Conservation (phyloP, 345 rosid genomes). For the Anastatica hierochuntica region DNA sequence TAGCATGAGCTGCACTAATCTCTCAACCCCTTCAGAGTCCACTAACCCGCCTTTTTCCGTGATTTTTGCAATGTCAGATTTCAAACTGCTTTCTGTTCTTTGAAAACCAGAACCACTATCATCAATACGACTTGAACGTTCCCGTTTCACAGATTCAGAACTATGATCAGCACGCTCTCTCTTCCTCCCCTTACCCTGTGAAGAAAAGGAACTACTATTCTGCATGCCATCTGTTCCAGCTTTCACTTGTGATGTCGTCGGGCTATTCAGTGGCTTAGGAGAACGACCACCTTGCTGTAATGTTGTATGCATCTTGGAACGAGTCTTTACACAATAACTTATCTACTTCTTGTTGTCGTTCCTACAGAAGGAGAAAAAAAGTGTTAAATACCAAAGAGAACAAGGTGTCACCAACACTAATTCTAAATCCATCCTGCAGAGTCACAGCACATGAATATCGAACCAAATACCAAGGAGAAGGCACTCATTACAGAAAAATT, state of each 20-base stretch:
- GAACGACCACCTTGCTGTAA: slow-evolving; percentile 71
- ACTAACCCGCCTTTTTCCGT: slow-evolving; percentile 74
- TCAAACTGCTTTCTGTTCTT: slow-evolving; percentile 48
- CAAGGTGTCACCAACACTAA: too few species aligned
- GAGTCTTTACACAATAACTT: slow-evolving; percentile 54
- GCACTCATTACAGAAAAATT: too few species aligned
- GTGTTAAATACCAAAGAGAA: not conserved
- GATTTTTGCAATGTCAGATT: slow-evolving; percentile 58
- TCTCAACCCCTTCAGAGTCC: slow-evolving; percentile 73
- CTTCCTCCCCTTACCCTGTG: slow-evolving; percentile 79
- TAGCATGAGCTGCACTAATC: slow-evolving; percentile 72
- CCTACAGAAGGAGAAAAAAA: slow-evolving; percentile 29
- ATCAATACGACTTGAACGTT: slow-evolving; percentile 38
- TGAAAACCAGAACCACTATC: slow-evolving; percentile 41
- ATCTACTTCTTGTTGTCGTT: slow-evolving; percentile 73
- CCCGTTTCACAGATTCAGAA: slow-evolving; percentile 60
- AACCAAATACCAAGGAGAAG: too few species aligned
- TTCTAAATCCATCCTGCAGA: too few species aligned
- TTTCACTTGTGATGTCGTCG: slow-evolving; percentile 61
- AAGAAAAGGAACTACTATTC: too few species aligned
- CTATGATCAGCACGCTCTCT: slow-evolving; percentile 80
- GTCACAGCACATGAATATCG: too few species aligned
- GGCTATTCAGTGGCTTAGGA: slow-evolving; percentile 67
- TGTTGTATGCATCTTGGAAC: slow-evolving; percentile 67
- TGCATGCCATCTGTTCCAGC: slow-evolving; percentile 31